Base-by-base conservation (phyloP, 2,329 filamentous ascomycete genomes). In the Beauveria sp. region DNA sequence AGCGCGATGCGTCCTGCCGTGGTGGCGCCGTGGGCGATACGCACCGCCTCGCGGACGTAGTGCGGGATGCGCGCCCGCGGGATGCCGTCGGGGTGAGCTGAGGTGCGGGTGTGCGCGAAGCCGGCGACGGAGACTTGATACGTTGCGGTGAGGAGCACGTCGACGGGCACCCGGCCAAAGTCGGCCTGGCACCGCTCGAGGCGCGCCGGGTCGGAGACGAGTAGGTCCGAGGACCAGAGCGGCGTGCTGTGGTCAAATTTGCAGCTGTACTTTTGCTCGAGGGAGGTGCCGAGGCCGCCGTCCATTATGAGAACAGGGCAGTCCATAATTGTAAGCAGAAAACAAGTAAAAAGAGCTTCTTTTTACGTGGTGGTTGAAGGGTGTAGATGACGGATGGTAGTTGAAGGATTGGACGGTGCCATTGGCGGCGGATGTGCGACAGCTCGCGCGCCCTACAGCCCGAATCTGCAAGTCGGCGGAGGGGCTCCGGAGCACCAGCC, bases 151-250 rank as follows among this genome's bases (percentile, higher is more conserved):
- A 87, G 77, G 22, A 89, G 71, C 30, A 90, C 76, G 68, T 89
- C 84, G 60, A 82, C 81, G 42, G 84, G 85, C 1, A 82, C 79
- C 8, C 68, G 63, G 58, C 74, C 77, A 69, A 88, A 88, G 65
- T 81, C 80, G 58, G 69, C 68, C 68, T 88, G 86, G 69, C 83
- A 86, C 34, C 73, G 72, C 62, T 77, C 71, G 9, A 88, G 78
- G 1, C 79, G 83, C 8, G 74, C 65, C 3, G 76, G 78, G 65
- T 80, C 76, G 42, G 79, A 75, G 58, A 88, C 68, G n/a, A 89
- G 78, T 6, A 88, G 77, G 67, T 89, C 81, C 0, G 85, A 86
- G 0, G 87, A 88, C 87, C 87, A 89, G 45, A 89, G 79, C 0
- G 86, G 87, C 9, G 78, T 82, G 12, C 72, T 75, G 43, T 74